Evolutionary conservation across 495 filamentous ascomycete genomes (phyloP).

Genomic region (Podospora conica): DNA sequence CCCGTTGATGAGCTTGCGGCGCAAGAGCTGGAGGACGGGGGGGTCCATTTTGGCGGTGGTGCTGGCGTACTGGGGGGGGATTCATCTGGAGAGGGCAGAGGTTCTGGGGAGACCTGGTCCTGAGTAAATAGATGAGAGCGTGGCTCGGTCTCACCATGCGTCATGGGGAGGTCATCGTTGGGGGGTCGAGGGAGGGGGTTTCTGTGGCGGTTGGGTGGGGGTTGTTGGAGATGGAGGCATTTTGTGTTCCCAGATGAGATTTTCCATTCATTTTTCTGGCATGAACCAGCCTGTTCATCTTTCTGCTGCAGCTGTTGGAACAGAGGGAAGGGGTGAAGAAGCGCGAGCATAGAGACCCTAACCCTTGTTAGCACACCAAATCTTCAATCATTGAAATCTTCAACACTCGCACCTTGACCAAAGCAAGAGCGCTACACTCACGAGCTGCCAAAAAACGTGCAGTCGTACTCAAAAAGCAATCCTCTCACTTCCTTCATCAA

Average conservation of each 20-base stretch:
- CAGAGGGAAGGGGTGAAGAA: background rate
- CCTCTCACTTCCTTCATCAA: background rate
- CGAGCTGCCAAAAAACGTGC: background rate
- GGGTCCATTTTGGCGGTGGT: background rate
- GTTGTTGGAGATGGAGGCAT: background rate
- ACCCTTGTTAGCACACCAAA: background rate
- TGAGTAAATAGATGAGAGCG: background rate
- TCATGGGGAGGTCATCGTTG: background rate
- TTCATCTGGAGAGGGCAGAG: background rate
- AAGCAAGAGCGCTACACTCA: background rate
- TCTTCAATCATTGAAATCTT: background rate
- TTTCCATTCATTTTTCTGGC: background rate
- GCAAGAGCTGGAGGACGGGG: background rate
- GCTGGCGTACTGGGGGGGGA: background rate
- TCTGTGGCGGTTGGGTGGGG: background rate
- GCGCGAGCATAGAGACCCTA: background rate
- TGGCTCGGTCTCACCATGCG: background rate
- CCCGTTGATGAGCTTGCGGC: slow-evolving; percentile 20
- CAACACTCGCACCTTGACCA: background rate
- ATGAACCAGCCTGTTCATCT: background rate
- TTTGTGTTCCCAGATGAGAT: background rate
- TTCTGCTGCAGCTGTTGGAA: background rate
- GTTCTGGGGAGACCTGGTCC: background rate
- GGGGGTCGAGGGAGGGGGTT: background rate
- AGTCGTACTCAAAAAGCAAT: background rate